These are phyloP conservation scores for Aspergillus texensis DNA, from an alignment of 2,329 filamentous ascomycete species.

Conservation along the genomic window DNA sequence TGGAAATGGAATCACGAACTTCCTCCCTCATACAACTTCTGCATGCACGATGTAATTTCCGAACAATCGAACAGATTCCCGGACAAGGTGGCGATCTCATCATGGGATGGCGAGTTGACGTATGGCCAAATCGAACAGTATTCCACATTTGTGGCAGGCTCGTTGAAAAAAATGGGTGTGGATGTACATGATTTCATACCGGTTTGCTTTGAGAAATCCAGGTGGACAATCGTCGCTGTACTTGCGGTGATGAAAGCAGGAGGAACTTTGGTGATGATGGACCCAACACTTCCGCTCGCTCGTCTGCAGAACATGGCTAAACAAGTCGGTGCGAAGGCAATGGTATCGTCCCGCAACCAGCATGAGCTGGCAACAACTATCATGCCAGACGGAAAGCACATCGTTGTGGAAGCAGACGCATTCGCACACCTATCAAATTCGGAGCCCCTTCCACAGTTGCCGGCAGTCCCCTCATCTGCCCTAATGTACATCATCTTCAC, in stretches of 20 bases:
- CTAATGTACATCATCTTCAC: constrained; percentile 65
- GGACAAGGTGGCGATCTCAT: constrained; percentile 32
- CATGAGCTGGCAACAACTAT: constrained; percentile 30
- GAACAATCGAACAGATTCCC: constrained; percentile 27
- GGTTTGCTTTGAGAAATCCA: constrained; percentile 38
- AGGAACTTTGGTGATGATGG: constrained; percentile 36
- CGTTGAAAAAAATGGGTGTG: constrained; percentile 31
- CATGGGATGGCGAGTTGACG: constrained; percentile 37
- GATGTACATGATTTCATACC: constrained; percentile 31
- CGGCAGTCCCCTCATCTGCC: constrained; percentile 31
- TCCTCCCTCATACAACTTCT: constrained; percentile 47
- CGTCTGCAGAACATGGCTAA: constrained; percentile 37
- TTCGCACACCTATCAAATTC: constrained; percentile 22
- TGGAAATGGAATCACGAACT: constrained; percentile 53
- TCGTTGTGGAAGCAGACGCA: constrained; percentile 31
- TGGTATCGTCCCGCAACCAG: constrained; percentile 35
- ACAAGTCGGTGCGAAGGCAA: constrained; percentile 32
- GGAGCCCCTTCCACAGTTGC: constrained; percentile 16
- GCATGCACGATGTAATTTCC: constrained; percentile 53
- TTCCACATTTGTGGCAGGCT: constrained; percentile 33
- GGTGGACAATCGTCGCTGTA: constrained; percentile 37
- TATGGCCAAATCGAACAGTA: constrained; percentile 38
- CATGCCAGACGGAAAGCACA: constrained; percentile 32
- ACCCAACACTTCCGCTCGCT: constrained; percentile 36
- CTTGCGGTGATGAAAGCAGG: constrained; percentile 38